Percentiles rank a stretch among this genome's conserved stretches.
These are phyloP conservation scores for Inosperma sp. DNA, from an alignment of 768 basidiomycete species.

Conservation along the genomic window DNA sequence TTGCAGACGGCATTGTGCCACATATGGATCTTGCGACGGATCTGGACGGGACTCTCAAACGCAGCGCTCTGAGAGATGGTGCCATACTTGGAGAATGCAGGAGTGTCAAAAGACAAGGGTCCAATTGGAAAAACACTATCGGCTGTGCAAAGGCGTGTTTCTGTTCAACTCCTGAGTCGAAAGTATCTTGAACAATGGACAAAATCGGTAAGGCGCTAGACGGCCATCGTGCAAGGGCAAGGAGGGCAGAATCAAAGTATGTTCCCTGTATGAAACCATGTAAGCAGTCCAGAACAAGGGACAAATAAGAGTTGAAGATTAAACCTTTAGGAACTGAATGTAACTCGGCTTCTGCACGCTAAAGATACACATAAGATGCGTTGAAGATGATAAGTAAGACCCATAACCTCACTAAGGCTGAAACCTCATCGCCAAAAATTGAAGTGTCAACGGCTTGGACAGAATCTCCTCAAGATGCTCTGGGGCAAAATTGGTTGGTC, in stretches of 20 bases:
- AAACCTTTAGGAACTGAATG: slow-evolving; percentile 78
- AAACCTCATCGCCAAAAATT: slow-evolving; percentile 63
- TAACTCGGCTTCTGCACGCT: slow-evolving; percentile 75
- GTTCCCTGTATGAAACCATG: slow-evolving; percentile 46
- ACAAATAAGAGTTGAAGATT: slow-evolving; percentile 2
- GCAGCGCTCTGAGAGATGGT: slow-evolving; percentile 48
- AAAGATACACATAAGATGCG: slow-evolving; percentile 3
- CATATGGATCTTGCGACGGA: slow-evolving; percentile 44
- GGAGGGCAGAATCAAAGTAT: slow-evolving; percentile 75
- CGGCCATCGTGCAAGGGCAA: slow-evolving; percentile 63
- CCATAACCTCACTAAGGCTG: slow-evolving; percentile 68
- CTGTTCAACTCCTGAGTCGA: slow-evolving; percentile 33
- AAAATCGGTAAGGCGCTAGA: slow-evolving; percentile 36
- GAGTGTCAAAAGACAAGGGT: slow-evolving; percentile 44
- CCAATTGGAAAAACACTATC: slow-evolving; percentile 76
- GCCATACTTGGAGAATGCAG: slow-evolving; percentile 45
- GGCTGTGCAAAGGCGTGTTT: slow-evolving; percentile 69
- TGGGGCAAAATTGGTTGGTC: slow-evolving; percentile 70
- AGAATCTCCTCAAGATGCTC: slow-evolving; percentile 75
- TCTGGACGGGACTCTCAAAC: slow-evolving; percentile 71
- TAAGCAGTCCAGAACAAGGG: background rate
- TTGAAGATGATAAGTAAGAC: background rate
- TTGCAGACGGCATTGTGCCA: slow-evolving; percentile 11
- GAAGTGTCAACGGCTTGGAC: slow-evolving; percentile 44
- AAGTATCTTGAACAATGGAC: slow-evolving; percentile 66